Conservation (phyloP, 208 protist genomes). For the Leishmania tropica region DNA sequence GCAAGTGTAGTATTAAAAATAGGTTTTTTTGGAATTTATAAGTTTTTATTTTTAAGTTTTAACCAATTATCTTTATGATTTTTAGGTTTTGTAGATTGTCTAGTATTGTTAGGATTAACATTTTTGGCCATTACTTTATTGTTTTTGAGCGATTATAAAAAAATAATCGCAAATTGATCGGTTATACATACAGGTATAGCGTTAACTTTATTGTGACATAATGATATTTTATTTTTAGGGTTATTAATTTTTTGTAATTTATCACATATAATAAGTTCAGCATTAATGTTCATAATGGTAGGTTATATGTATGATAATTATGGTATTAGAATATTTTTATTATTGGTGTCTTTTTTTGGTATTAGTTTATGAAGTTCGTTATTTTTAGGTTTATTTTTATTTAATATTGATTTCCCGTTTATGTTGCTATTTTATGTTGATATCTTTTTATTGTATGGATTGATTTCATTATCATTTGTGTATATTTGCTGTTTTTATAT, state of each 20-base stretch:
- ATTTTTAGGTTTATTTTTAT: conserved; percentile 82
- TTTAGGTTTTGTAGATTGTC: conserved; percentile 74
- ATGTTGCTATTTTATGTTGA: conserved; percentile 90
- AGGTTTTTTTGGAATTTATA: conserved; percentile 87
- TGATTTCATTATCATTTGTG: conserved; percentile 80
- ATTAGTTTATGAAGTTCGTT: conserved; percentile 72
- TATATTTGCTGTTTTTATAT: conserved; percentile 86
- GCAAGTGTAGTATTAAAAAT: conserved; percentile 82
- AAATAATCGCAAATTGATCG: conserved; percentile 82
- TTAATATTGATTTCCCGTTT: conserved; percentile 82
- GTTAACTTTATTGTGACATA: conserved; percentile 78
- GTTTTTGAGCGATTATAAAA: conserved; percentile 81
- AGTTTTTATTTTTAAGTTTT: conserved; percentile 83
- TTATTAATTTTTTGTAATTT: conserved; percentile 84
- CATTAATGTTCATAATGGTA: conserved; percentile 81
- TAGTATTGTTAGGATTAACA: conserved; percentile 59
- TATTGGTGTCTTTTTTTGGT: conserved; percentile 78
- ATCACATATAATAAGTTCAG: conserved; percentile 72
- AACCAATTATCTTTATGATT: conserved; percentile 75
- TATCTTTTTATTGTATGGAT: conserved; percentile 85
- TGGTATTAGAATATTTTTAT: conserved; percentile 69
- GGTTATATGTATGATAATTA: conserved; percentile 87
- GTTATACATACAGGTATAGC: conserved; percentile 64
- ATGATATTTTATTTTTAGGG: conserved; percentile 74
- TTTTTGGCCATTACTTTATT: conserved; percentile 78